These are phyloP conservation scores for Panaeolus papilionaceus DNA, from an alignment of 768 basidiomycete genomes.

Conservation along the genomic window DNA sequence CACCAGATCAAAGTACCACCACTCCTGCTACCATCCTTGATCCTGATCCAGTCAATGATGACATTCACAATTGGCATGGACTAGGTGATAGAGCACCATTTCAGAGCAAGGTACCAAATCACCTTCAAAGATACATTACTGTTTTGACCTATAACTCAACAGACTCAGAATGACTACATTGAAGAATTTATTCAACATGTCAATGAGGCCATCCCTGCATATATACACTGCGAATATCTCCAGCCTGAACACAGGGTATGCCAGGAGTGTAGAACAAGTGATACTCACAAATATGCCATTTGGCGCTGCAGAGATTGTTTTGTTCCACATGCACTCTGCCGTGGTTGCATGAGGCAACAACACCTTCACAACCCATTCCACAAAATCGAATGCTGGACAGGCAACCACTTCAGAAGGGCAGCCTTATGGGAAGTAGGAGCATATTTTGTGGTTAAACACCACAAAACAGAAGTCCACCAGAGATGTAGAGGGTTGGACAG, in stretches of 20 bases:
- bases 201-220: background rate
- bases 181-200: background rate
- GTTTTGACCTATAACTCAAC: background rate
- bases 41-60: no score
- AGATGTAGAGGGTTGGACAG: background rate
- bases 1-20: no score
- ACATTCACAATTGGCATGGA: no score
- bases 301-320: conserved; percentile 25
- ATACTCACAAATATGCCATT: background rate
- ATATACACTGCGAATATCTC: background rate
- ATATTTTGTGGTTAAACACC: conserved; percentile 16
- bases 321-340: conserved; percentile 6
- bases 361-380: conserved; percentile 22
- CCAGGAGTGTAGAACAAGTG: background rate
- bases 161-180: background rate
- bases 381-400: conserved; percentile 22
- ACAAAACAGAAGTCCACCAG: background rate
- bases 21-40: no score
- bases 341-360: conserved; percentile 17
- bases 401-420: conserved; percentile 15
- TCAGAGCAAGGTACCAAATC: background rate
- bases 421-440: conserved; percentile 21
- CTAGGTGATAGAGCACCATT: background rate
- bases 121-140: no score
- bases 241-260: no score